These are phyloP conservation scores for Globisporangium solare DNA, from an alignment of 352 stramenopile genomes.

Conservation along the genomic window DNA sequence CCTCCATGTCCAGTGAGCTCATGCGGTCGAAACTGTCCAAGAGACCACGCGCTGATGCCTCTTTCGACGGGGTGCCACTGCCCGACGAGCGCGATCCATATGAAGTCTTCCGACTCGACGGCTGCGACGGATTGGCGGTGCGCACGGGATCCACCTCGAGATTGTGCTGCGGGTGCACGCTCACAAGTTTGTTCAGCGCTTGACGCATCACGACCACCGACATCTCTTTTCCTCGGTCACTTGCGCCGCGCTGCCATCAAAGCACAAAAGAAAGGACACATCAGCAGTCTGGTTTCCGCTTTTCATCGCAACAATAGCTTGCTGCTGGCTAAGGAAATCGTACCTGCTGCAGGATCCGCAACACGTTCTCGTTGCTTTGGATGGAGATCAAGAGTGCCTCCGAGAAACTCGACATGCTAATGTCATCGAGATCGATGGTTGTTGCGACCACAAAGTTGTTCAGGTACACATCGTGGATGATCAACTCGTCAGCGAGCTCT, in stretches of 20 bases:
- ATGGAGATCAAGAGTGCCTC: slow-evolving; percentile 78
- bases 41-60: slow-evolving; percentile 2
- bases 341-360: slow-evolving; percentile 70
- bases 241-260: slow-evolving; percentile 37
- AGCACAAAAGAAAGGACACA: background rate
- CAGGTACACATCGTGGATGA: slow-evolving; percentile 79
- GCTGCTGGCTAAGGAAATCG: background rate
- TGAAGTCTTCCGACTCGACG: slow-evolving; percentile 18
- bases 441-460: slow-evolving; percentile 69
- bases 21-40: slow-evolving; percentile 15
- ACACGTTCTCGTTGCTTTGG: slow-evolving; percentile 77
- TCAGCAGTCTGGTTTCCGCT: background rate
- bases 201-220: slow-evolving; percentile 65
- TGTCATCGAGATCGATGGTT: slow-evolving; percentile 52
- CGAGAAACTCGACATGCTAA: slow-evolving; percentile 74
- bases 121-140: slow-evolving; percentile 12
- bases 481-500: slow-evolving; percentile 66
- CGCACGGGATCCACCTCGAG: slow-evolving; percentile 44
- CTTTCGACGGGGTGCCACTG: slow-evolving; percentile 7
- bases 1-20: slow-evolving; percentile 21
- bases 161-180: slow-evolving; percentile 71
- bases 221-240: slow-evolving; percentile 49
- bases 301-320: background rate
- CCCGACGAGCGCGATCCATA: slow-evolving; percentile 14
- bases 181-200: slow-evolving; percentile 73